These are phyloP conservation scores for Nitzschia sp. DNA, from an alignment of 108 stramenopile genomes.

Conservation along the genomic window DNA sequence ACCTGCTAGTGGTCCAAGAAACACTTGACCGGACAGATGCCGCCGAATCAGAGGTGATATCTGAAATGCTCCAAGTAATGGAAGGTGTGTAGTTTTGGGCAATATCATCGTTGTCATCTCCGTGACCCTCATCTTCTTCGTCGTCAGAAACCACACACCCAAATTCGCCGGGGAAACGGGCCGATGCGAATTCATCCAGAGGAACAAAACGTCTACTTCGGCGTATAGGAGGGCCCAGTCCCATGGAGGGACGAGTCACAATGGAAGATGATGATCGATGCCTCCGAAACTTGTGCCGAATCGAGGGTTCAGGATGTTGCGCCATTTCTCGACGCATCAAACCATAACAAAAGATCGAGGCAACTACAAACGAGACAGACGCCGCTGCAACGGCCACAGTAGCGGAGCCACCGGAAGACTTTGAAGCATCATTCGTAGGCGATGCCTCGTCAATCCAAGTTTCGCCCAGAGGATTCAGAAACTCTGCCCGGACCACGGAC, in stretches of 20 bases:
- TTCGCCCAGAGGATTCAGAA: conserved; percentile 11
- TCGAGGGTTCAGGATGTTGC: conserved; percentile 14
- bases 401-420: conserved; percentile 6
- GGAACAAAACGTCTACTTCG: conserved; percentile 18
- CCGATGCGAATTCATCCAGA: conserved; percentile 10
- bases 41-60: conserved; percentile 42
- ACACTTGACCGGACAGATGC: conserved; percentile 26
- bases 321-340: conserved; percentile 16
- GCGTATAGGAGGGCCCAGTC: not conserved
- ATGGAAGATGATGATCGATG: not conserved
- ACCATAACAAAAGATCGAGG: conserved; percentile 36
- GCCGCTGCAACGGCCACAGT: conserved; percentile 28
- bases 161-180: not conserved
- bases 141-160: not conserved
- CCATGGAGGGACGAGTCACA: not conserved
- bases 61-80: conserved; percentile 33
- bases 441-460: conserved; percentile 17
- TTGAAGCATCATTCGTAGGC: not conserved
- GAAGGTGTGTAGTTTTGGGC: not conserved
- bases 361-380: conserved; percentile 30
- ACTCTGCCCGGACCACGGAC: conserved; percentile 18
- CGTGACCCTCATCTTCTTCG: conserved; percentile 10
- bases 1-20: conserved; percentile 29
- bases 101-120: conserved; percentile 2
- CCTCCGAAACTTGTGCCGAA: conserved; percentile 10